These are phyloP conservation scores for Helenozyma baotianmanensis DNA, from an alignment of 805 yeast genomes.

Conservation along the genomic window DNA sequence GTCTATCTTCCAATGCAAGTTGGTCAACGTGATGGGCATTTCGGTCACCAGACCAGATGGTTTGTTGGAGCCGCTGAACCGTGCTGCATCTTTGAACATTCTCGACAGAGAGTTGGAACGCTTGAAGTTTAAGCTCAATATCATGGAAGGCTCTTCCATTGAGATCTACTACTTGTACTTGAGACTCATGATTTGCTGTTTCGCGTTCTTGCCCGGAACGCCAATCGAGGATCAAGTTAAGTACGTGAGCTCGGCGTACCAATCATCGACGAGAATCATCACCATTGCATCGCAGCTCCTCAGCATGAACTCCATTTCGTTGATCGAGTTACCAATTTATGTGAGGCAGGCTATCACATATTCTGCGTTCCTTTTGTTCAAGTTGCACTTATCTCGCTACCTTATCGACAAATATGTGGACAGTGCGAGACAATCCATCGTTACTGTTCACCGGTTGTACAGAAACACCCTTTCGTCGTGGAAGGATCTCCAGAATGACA, in stretches of 20 bases:
- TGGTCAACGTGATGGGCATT: conserved; percentile 82
- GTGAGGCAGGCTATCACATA: conserved; percentile 82
- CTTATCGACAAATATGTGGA: conserved; percentile 72
- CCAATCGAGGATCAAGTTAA: conserved; percentile 82
- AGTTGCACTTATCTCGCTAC: conserved; percentile 74
- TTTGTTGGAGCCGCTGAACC: conserved; percentile 71
- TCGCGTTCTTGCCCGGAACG: conserved; percentile 87
- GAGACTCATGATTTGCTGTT: conserved; percentile 76
- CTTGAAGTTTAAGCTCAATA: conserved; percentile 58
- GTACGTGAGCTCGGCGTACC: conserved; percentile 76
- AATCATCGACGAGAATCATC: conserved; percentile 74
- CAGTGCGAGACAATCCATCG: conserved; percentile 88
- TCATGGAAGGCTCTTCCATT: conserved; percentile 60
- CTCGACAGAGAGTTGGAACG: conserved; percentile 75
- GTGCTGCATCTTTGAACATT: conserved; percentile 76
- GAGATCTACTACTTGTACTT: conserved; percentile 78
- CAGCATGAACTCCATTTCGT: conserved; percentile 49
- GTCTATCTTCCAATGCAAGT: conserved; percentile 77
- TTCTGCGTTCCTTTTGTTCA: conserved; percentile 73
- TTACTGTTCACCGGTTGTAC: conserved; percentile 83
- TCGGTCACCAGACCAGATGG: conserved; percentile 86
- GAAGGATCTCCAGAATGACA: conserved; percentile 87
- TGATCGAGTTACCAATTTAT: conserved; percentile 82
- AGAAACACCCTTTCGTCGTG: conserved; percentile 88
- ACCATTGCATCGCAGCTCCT: conserved; percentile 71